A percentile compares a stretch with the other conserved stretches of the same genome.
These are phyloP conservation scores for Suillus luteus DNA, from an alignment of 768 basidiomycete genomes.

Conservation along the genomic window DNA sequence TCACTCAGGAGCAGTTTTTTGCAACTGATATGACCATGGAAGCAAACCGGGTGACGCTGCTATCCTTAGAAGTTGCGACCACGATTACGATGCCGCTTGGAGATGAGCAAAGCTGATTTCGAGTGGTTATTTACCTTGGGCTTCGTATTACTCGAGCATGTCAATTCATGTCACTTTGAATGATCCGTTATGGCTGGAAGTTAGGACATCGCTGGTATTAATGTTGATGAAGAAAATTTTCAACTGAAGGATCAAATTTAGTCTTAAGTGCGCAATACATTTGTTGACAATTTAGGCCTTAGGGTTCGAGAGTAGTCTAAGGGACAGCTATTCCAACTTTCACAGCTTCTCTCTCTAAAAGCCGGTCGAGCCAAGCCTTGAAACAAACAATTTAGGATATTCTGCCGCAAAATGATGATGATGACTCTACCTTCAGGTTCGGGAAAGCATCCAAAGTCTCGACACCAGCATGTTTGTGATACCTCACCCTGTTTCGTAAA, in stretches of 20 bases:
- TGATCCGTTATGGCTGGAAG: not conserved
- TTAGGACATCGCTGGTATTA: not conserved
- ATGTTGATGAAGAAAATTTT: not conserved
- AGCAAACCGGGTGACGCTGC: not conserved
- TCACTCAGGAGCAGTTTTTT: not conserved
- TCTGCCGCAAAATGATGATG: not conserved
- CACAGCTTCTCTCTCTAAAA: slow-evolving; percentile 25
- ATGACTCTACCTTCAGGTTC: slow-evolving; percentile 49
- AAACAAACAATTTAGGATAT: not conserved
- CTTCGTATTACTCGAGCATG: not conserved
- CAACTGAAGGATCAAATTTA: not conserved
- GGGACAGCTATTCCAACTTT: slow-evolving; percentile 26
- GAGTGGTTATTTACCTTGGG: no score
- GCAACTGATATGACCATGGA: not conserved
- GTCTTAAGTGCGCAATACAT: not conserved
- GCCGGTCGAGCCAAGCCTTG: slow-evolving; percentile 35
- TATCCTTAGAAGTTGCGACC: not conserved
- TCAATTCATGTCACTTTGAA: not conserved
- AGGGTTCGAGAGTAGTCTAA: not conserved
- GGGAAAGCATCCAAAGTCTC: slow-evolving; percentile 66
- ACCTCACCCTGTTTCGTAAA: slow-evolving; percentile 49
- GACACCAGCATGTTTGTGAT: slow-evolving; percentile 49
- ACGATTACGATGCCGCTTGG: not conserved
- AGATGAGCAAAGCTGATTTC: not conserved
- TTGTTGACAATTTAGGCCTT: no score